phyloP scores from a whole-genome alignment of 352 stramenopile species.

The Phytophthora fragariaefolia region DNA sequence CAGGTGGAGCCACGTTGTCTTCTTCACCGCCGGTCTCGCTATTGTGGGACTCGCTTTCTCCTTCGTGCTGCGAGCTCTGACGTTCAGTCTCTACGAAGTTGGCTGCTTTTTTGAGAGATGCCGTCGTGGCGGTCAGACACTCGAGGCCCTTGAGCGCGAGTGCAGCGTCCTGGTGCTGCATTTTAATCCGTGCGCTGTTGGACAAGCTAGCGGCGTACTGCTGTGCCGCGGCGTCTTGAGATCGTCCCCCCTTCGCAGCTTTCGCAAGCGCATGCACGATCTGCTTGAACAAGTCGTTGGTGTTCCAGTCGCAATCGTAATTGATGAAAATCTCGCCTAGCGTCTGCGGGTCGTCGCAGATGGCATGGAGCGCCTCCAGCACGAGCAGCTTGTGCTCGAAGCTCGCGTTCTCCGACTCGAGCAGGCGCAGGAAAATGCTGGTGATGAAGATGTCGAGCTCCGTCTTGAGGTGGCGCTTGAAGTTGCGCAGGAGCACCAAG shows the following conservation, averaged over 20 bases:
- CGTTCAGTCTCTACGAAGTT: conserved; percentile 77
- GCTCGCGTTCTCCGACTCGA: conserved; percentile 97
- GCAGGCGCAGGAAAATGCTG: conserved; percentile 97
- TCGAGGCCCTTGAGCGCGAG: conserved; percentile 91
- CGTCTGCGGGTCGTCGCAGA: conserved; percentile 95
- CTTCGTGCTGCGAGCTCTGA: conserved; percentile 43
- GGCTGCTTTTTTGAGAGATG: conserved; percentile 92
- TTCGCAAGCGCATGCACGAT: conserved; percentile 97
- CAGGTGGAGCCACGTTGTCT: conserved; percentile 38
- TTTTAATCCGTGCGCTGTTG: conserved; percentile 64
- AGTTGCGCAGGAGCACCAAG: conserved; percentile 94
- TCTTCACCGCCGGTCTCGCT: conserved; percentile 56
- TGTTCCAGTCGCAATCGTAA: conserved; percentile 99
- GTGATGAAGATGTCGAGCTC: conserved; percentile 99
- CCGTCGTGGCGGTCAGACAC: conserved; percentile 93
- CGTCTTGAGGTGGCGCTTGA: conserved; percentile 95
- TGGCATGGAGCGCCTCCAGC: conserved; percentile 95
- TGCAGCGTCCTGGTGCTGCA: conserved; percentile 75
- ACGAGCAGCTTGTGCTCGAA: conserved; percentile 98
- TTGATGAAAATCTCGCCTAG: conserved; percentile 99
- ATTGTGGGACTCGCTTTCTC: conserved; percentile 36
- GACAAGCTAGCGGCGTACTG: conserved; percentile 66
- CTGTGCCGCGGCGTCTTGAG: conserved; percentile 49
- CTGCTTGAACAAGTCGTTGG: conserved; percentile 97
- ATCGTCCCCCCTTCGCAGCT: conserved; percentile 92